Evolutionary conservation across 192 early-diverging fungal species (phyloP).

Genomic region (Linnemannia elongata): DNA sequence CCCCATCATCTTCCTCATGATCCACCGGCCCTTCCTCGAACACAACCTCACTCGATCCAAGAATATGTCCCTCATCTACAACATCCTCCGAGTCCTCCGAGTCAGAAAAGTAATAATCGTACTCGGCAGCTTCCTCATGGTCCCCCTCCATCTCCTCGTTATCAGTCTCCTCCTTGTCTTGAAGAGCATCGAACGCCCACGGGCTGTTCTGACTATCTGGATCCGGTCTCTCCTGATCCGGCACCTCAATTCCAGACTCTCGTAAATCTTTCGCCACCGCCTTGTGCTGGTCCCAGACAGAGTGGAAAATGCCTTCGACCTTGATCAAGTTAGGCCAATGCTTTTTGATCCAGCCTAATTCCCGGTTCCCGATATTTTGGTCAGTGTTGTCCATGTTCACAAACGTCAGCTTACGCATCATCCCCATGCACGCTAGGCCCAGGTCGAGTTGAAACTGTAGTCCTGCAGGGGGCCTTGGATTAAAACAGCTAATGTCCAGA

Average conservation of each 20-base stretch:
- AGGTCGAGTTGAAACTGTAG: slow-evolving; percentile 11
- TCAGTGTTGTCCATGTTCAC: not conserved
- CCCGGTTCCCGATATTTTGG: slow-evolving; percentile 12
- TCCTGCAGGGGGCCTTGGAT: not conserved
- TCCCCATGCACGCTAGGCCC: slow-evolving; percentile 19
- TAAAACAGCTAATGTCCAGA: not conserved
- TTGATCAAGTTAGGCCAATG: slow-evolving; percentile 14
- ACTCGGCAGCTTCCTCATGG: not conserved
- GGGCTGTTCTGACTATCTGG: not conserved
- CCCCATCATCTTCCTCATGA: slow-evolving; percentile 19
- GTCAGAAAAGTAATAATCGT: not conserved
- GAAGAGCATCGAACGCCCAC: not conserved
- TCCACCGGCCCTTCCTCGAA: no score
- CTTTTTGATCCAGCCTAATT: slow-evolving; percentile 20
- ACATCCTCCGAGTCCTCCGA: not conserved
- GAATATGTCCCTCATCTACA: not conserved
- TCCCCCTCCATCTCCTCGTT: not conserved
- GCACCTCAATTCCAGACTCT: slow-evolving; percentile 11
- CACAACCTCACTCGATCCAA: no score
- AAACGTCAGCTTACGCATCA: slow-evolving; percentile 13
- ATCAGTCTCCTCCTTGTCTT: not conserved
- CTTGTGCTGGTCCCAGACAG: slow-evolving; percentile 5
- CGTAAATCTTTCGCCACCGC: not conserved
- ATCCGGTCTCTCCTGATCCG: not conserved
- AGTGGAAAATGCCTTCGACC: slow-evolving; percentile 18